These are phyloP conservation scores for Hibiscus trionum DNA, from an alignment of 345 rosid genomes.

Conservation along the genomic window DNA sequence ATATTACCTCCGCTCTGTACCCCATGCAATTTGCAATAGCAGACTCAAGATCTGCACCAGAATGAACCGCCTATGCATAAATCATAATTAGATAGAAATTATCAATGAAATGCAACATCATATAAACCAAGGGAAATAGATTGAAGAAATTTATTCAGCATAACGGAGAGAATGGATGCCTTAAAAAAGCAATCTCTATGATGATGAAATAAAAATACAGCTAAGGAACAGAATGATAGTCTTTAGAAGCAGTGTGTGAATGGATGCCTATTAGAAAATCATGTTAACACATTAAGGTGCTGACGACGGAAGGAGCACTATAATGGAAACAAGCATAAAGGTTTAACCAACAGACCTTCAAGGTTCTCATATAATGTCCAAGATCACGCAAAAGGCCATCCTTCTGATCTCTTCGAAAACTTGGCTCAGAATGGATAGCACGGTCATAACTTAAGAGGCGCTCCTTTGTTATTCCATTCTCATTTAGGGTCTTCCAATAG, in stretches of 20 bases:
- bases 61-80: conserved; percentile 84
- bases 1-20: conserved; percentile 65
- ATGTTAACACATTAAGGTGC: neutral
- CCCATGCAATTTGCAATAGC: conserved; percentile 95
- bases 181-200: neutral
- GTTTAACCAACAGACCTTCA: conserved; percentile 56
- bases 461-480: conserved; percentile 88
- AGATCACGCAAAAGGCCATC: conserved; percentile 86
- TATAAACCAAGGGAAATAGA: neutral
- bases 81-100: conserved; percentile 17
- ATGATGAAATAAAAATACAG: conserved; percentile 6
- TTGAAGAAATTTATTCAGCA: neutral
- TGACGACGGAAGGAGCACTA: neutral
- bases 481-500: conserved; percentile 95
- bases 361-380: conserved; percentile 88
- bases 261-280: neutral
- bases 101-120: neutral
- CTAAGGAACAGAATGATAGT: conserved; percentile 7
- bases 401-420: conserved; percentile 67
- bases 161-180: neutral
- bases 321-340: neutral
- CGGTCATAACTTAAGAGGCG: conserved; percentile 96
- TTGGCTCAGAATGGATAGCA: conserved; percentile 84
- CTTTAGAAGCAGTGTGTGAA: conserved; percentile 11
- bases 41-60: conserved; percentile 99